Evolutionary conservation across 2,329 filamentous ascomycete species (phyloP), one percentile per base, ranked within the genome.

Genomic region (Fusarium nelsonii): DNA sequence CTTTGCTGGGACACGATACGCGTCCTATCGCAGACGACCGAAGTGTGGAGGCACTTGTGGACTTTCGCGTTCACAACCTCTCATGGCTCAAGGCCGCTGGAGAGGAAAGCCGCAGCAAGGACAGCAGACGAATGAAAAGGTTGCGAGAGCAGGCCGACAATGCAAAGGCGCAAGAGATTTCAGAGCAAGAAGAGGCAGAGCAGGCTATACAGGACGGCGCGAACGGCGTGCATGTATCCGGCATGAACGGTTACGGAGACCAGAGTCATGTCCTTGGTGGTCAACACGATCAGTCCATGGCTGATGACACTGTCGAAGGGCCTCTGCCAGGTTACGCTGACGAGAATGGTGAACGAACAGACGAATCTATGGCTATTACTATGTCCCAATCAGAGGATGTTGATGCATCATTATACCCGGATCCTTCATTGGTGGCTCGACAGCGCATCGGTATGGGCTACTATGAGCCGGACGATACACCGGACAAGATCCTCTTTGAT

Each of bases 51-150:
- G 91, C 90, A 26, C 85, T 98, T 23, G 93, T 98, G 10, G 94
- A 98, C 76, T 97, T 97, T 78, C 90, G 92, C 28, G 85, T 92
- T 40, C 95, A 97, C 54, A 99, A 99, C 77, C 83, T 97, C 28
- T 87, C 86, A 41, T 97, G 94, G 93, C 82, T 98, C 48, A 88
- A 87, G 75, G 85, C 83, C 12, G 79, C 81, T 16, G 87, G 87
- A 15, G 87, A 89, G 59, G 85, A 88, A 63, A 83, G 84, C 59
- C 84, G 87, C 26, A 88, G 84, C 71, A 84, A 85, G 48, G 82
- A 87, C 65, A 87, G 84, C 72, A 85, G 83, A 58, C 82, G 87
- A 15, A 88, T 89, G 84, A 84, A 86, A 76, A 79, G 82, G 18
- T 75, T 89, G n/a, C 80, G 83, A 57, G 81, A 87, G 62, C 82